Conservation (phyloP, 495 filamentous ascomycete species). For the Xylaria sp. region DNA sequence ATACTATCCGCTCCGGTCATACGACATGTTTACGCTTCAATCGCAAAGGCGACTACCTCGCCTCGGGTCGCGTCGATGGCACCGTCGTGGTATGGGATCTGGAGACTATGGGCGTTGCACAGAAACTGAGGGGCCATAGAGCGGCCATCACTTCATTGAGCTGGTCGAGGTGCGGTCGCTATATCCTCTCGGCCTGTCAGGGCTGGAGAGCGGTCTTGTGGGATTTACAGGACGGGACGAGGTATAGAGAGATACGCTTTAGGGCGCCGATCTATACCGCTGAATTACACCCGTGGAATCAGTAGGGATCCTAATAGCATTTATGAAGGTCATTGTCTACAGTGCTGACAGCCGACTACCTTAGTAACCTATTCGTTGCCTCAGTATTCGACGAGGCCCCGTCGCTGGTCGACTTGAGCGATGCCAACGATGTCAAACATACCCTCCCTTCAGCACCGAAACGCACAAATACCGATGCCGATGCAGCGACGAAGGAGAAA, state of each 20-base stretch:
- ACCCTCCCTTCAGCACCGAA: constrained; percentile 82
- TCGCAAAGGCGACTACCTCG: constrained; percentile 89
- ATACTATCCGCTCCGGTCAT: constrained; percentile 77
- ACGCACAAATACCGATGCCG: constrained; percentile 68
- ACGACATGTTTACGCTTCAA: constrained; percentile 83
- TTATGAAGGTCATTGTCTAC: background rate
- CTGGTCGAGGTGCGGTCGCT: constrained; percentile 91
- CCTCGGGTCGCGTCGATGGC: constrained; percentile 91
- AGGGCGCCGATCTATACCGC: constrained; percentile 93
- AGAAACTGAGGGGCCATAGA: constrained; percentile 90
- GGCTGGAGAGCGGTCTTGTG: constrained; percentile 96
- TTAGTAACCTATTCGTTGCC: constrained; percentile 79
- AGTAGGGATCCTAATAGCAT: constrained; percentile 60
- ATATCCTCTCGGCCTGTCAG: constrained; percentile 91
- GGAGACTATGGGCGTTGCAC: constrained; percentile 93
- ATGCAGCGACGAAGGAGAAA: constrained; percentile 73
- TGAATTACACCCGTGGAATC: constrained; percentile 89
- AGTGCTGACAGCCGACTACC: constrained; percentile 13
- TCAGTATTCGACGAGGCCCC: constrained; percentile 94
- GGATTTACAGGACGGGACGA: constrained; percentile 77
- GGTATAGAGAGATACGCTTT: constrained; percentile 73
- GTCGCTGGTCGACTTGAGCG: constrained; percentile 80
- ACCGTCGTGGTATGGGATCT: constrained; percentile 95
- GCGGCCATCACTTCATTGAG: constrained; percentile 89
- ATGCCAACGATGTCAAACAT: constrained; percentile 68